Evolutionary conservation across 768 basidiomycete genomes (phyloP).

Genomic region (Mrakia blollopis): DNA sequence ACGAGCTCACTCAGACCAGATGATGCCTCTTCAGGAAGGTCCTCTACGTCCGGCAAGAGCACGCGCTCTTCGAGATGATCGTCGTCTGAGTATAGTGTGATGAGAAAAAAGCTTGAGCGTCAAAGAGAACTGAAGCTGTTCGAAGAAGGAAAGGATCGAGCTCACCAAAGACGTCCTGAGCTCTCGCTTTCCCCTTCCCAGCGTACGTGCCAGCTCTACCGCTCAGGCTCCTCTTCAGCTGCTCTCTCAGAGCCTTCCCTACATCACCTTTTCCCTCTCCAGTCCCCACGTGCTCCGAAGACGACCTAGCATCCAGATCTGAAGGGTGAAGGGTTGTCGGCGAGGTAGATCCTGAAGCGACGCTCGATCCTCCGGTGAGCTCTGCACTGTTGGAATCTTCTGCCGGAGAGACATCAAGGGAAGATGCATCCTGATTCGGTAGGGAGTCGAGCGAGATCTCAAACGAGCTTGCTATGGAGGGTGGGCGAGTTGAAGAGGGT

Average conservation of each 20-base stretch:
- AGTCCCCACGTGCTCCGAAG: neutral
- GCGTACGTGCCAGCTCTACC: neutral
- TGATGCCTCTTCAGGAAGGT: neutral
- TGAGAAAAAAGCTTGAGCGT: neutral
- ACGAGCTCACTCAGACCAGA: neutral
- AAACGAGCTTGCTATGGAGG: neutral
- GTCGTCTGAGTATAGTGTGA: neutral
- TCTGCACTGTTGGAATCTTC: neutral
- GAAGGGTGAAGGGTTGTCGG: neutral
- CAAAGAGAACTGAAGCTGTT: no score
- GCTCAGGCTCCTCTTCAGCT: constrained; percentile 14
- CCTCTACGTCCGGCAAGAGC: neutral
- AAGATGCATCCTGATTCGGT: neutral
- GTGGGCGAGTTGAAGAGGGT: neutral
- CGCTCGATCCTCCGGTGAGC: neutral
- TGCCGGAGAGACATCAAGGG: neutral
- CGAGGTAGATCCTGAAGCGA: neutral
- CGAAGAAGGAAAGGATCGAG: neutral
- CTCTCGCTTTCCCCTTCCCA: constrained; percentile 15
- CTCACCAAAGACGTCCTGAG: constrained; percentile 15
- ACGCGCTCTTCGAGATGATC: no score
- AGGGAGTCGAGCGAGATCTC: neutral
- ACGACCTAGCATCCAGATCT: neutral
- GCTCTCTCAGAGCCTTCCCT: neutral
- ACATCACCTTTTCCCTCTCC: neutral